Base-by-base conservation (phyloP, 108 stramenopile species). In the Fragilariopsis cylindrus region DNA sequence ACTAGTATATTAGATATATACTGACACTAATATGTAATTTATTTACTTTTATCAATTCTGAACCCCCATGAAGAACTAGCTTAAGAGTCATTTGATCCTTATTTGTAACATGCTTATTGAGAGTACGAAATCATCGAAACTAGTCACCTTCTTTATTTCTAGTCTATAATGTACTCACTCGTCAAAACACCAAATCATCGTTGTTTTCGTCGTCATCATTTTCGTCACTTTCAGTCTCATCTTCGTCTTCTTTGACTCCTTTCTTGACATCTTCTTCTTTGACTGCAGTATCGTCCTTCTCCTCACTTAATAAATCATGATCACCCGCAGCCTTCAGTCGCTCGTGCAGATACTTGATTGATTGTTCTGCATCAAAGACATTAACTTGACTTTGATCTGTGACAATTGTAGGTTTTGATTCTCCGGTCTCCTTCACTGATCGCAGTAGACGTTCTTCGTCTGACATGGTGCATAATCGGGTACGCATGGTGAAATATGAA, bases 401-500 rank as follows among this genome's bases (percentile, higher is more conserved):
- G 40, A 44, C 9, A 11, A 44, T 7, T 63, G 42, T 44, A n/a
- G 62, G 42, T 15, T 21, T 6, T n/a, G n/a, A n/a, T 15, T n/a
- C 16, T 7, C 13, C 18, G 39, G 40, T 43, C 7, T 40, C 39
- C 46, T 40, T 43, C 13, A 84, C 86, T 43, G 76, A 47, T 7
- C 69, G 48, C 42, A 89, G 66, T 42, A 89, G 16, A 5, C 50
- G 63, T 60, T 76, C 49, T 68, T 83, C 83, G 13, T 81, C 77
- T 62, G 74, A 76, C 9, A 75, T 58, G 12, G 65, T 46, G 76
- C 84, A 88, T 43, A 92, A 85, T 7, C 92, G 85, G 57, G 71
- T 84, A 45, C 84, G 75, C 53, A 92, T 60, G 50, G 88, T 87
- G 45, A 89, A 92, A 41, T 65, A 71, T 65, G 80, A 79, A 57